Conservation (phyloP, 257 asterid species). For the Haberlea rhodopensis region DNA sequence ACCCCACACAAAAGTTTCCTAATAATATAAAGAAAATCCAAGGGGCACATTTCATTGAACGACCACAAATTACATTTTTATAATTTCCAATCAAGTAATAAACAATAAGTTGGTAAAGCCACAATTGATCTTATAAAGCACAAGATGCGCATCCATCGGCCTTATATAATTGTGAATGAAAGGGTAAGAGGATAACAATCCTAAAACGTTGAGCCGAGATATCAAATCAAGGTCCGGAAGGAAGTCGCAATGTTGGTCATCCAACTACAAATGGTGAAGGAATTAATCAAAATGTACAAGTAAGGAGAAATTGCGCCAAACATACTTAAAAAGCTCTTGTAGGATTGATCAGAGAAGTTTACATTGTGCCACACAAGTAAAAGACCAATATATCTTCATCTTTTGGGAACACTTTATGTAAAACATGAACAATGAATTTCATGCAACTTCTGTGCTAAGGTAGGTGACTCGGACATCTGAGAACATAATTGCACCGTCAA, state of each 20-base stretch:
- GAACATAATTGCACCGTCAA: background rate
- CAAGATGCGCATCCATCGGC: background rate
- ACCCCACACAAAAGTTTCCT: background rate
- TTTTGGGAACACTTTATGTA: background rate
- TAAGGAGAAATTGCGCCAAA: background rate
- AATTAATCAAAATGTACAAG: background rate
- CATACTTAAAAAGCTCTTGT: background rate
- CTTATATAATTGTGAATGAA: background rate
- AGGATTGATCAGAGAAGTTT: background rate
- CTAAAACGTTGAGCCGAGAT: slow-evolving; percentile 4
- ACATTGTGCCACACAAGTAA: no score
- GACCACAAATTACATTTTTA: slow-evolving; percentile 18
- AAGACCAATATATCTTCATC: background rate
- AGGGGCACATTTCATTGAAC: slow-evolving; percentile 1
- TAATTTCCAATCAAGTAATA: slow-evolving; percentile 15
- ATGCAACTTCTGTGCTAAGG: background rate
- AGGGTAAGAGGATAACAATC: background rate
- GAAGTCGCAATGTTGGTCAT: background rate
- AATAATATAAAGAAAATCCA: background rate
- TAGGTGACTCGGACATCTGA: background rate
- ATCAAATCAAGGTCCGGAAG: no score
- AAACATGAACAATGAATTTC: background rate
- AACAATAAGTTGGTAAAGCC: background rate
- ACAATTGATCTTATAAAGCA: background rate
- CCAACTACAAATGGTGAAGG: background rate